phyloP scores from a whole-genome alignment of 129 eudicot species.

The Tagetes erecta region DNA sequence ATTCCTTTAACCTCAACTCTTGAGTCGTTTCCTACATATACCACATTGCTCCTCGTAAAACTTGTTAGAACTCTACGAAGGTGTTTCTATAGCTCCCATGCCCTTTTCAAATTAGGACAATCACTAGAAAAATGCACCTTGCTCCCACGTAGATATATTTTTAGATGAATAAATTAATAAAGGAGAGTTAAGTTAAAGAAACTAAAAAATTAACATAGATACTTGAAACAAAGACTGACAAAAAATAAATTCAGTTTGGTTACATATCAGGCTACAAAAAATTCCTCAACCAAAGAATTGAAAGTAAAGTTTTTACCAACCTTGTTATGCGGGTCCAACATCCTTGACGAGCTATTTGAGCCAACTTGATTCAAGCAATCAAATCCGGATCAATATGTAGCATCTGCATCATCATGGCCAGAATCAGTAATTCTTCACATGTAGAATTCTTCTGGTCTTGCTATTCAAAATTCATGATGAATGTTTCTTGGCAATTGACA shows the following conservation, averaged over 20 bases:
- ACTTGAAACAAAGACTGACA: too few species aligned
- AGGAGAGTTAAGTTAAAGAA: too few species aligned
- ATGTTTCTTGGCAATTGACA: constrained; percentile 48
- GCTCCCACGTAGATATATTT: too few species aligned
- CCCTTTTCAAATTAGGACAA: too few species aligned
- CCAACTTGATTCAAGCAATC: not conserved
- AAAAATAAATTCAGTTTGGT: not conserved
- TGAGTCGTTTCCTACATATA: too few species aligned
- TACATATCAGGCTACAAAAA: not conserved
- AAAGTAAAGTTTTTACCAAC: not conserved
- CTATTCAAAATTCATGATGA: constrained; percentile 39
- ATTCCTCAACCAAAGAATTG: not conserved
- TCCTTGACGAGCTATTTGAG: not conserved
- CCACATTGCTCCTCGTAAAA: too few species aligned
- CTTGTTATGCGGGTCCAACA: not conserved
- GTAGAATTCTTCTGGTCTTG: constrained; percentile 1
- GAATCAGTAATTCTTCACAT: not conserved
- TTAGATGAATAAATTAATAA: too few species aligned
- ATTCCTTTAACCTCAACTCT: too few species aligned
- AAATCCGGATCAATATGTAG: not conserved
- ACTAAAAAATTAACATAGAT: too few species aligned
- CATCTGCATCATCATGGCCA: not conserved
- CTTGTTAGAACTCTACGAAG: too few species aligned
- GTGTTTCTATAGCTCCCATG: too few species aligned
- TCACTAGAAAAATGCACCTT: too few species aligned